Base-by-base conservation (phyloP, 345 rosid species). In the Brassica juncea region DNA sequence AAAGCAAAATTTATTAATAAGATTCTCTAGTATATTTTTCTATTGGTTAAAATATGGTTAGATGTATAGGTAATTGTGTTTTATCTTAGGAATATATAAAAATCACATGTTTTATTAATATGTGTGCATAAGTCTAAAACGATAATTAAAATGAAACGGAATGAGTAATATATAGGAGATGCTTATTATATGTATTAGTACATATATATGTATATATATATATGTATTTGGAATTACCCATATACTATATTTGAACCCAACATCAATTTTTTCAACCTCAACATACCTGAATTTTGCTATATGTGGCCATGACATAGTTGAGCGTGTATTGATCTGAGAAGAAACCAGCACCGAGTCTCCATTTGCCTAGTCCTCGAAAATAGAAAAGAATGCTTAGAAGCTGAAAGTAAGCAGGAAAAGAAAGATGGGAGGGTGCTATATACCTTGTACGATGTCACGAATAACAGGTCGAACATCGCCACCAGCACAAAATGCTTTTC, bases 401-500 rank as follows among this genome's bases (percentile, higher is more conserved):
- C 63, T 59, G n/a, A 25, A 59, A 9, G 31, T 23, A 59, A 23
- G 6, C 63, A 59, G n/a, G 63, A 59, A 58, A 59, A 59, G 14
- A 59, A 58, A 59, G 32, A 23, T 23, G 31, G 14, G n/a, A 59
- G n/a, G 12, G 2, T 59, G 14, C 0, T 2, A 59, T 59, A 59
- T 23, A 59, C 64, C 64, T 25, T 25, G 64, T 25, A 8, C 11
- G 64, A 59, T 25, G 64, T 59, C 32, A 59, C 11, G 0, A 23
- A 25, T 3, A 35, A 92, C 86, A 57, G 89, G 81, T 32, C 88
- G 83, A 66, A 89, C 93, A 81, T 94, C 98, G 27, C 97, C 97
- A 52, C 96, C 96, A 8, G 93, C 94, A 77, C 87, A 92, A 66
- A 94, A 92, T 23, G 96, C 89, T 85, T 90, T 86, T 77, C 98